Percentiles rank a stretch among this genome's conserved stretches.
Conservation (phyloP, 2,329 filamentous ascomycete species). For the Arthrobotrys entomopaga region DNA sequence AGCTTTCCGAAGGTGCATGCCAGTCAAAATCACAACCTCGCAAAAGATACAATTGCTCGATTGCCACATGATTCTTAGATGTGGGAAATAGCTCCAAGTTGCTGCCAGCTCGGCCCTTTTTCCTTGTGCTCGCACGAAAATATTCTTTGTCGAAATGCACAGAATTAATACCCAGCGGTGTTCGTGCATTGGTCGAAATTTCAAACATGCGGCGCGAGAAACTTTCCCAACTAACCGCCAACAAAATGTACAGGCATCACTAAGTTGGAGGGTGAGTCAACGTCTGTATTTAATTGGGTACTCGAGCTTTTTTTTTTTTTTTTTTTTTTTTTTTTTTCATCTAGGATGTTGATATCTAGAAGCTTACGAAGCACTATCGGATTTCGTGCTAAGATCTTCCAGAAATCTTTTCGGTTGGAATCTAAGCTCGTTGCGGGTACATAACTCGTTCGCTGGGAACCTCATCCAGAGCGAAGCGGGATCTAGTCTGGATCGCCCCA, state of each 20-base stretch:
- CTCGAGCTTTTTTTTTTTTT: not conserved
- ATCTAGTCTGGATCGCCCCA: slow-evolving; percentile 29
- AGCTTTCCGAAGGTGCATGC: no score
- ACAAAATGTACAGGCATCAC: slow-evolving; percentile 15
- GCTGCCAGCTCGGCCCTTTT: slow-evolving; percentile 1
- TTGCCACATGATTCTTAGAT: slow-evolving; percentile 41
- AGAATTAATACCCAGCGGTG: slow-evolving; percentile 18
- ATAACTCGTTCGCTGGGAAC: not conserved
- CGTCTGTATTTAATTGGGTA: slow-evolving; percentile 41
- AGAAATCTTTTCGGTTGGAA: slow-evolving; percentile 41
- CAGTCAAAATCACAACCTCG: no score
- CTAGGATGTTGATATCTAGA: not conserved
- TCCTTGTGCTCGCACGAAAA: slow-evolving; percentile 27
- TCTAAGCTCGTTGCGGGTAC: not conserved
- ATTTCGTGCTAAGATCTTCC: slow-evolving; percentile 52
- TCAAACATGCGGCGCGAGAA: not conserved
- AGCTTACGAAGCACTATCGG: slow-evolving; percentile 44
- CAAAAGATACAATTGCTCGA: slow-evolving; percentile 10
- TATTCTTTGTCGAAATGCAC: not conserved
- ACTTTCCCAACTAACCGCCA: slow-evolving; percentile 27
- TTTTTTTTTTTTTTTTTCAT: not conserved
- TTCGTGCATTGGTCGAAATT: slow-evolving; percentile 9
- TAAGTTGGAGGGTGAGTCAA: slow-evolving; percentile 27
- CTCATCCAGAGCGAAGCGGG: slow-evolving; percentile 14
- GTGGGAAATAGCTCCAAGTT: slow-evolving; percentile 20